Evolutionary conservation across 1,139 yeast genomes (phyloP), one percentile per base, ranked within the genome.

Genomic region (Saccharomyces uvarum): DNA sequence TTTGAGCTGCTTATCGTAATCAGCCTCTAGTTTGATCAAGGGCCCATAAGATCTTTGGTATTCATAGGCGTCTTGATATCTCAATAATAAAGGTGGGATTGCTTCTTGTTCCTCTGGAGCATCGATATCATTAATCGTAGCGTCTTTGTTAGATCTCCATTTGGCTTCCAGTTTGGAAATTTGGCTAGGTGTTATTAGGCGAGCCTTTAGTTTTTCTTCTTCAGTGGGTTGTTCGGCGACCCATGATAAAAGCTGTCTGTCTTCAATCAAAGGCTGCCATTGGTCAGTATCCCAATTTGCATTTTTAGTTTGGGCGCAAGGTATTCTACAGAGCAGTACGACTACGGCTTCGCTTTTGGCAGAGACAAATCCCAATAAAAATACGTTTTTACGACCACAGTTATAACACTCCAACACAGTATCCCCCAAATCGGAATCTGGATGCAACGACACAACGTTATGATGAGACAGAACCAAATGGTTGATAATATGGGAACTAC

Each of bases 41-140:
- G 97, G 97, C 7, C 88, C 95, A 70, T 86, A 90, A 2, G 89
- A 80, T 56, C 89, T 75, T 70, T 90, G 97, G 69, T 91, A 90
- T 66, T 89, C 91, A 68, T 79, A 86, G 0, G 91, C 96, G 70
- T 89, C 96, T 54, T 78, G 80, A 68, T 88, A 91, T 57, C 93
- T 77, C 78, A 88, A 77, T 54, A 86, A 74, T 47, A 87, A 82
- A 0, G 96, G 96, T 47, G 80, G 77, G 2, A 85, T 75, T 51
- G 84, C 84, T 56, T 81, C 83, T 53, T 78, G 83, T 47, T 76
- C 80, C 44, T 77, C 81, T n/a, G 76, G 79, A 0, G 74, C 73
- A 11, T 75, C 74, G 49, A 78, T 70, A 57, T 84, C 88, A 47
- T 77, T 80, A 19, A 88, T 74, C 2, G 88, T 84, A 5, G 95